These are phyloP conservation scores for Candida odintsovae DNA, from an alignment of 805 yeast species.

Conservation along the genomic window DNA sequence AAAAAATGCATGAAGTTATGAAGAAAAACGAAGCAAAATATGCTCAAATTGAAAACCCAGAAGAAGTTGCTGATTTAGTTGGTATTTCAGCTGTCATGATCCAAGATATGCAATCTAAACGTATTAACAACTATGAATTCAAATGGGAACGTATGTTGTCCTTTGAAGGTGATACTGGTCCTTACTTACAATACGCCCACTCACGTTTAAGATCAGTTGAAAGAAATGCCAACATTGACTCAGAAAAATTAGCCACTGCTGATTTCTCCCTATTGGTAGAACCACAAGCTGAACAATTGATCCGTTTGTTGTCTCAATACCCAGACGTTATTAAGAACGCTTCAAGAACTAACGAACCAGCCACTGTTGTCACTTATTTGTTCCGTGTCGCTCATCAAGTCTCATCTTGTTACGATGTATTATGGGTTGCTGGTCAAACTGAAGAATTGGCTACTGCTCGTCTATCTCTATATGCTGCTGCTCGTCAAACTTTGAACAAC, in stretches of 20 bases:
- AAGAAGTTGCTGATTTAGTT: constrained; percentile 87
- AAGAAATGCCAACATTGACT: constrained; percentile 63
- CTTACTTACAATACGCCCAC: constrained; percentile 97
- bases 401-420: constrained; percentile 89
- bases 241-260: constrained; percentile 40
- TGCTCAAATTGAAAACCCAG: constrained; percentile 90
- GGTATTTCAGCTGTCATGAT: constrained; percentile 98
- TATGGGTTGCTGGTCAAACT: constrained; percentile 97
- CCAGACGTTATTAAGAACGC: constrained; percentile 88
- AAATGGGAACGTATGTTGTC: constrained; percentile 98
- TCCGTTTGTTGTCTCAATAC: constrained; percentile 79
- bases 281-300: constrained; percentile 61
- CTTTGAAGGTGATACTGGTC: constrained; percentile 99
- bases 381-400: constrained; percentile 91
- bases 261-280: constrained; percentile 62
- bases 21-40: constrained; percentile 84
- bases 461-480: constrained; percentile 84
- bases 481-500: constrained; percentile 81
- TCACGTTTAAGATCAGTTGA: constrained; percentile 93
- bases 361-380: constrained; percentile 88
- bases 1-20: constrained; percentile 96
- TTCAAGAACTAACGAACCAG: constrained; percentile 80
- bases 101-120: constrained; percentile 97
- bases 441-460: constrained; percentile 83
- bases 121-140: constrained; percentile 93